Evolutionary conservation across 2,329 filamentous ascomycete genomes (phyloP).

Genomic region (Moelleriella libera): DNA sequence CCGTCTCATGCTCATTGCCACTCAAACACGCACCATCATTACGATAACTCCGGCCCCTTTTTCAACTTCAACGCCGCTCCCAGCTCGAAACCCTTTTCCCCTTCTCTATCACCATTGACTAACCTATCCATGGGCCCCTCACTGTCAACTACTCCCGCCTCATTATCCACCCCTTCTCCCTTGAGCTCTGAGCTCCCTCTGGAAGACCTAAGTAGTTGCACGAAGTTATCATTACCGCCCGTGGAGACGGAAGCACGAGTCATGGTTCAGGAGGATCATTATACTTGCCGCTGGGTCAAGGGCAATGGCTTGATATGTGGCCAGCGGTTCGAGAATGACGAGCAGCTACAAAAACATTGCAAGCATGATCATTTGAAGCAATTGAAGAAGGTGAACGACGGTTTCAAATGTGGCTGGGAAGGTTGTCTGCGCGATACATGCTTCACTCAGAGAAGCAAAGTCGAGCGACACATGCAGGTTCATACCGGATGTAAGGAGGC

Average conservation of each 20-base stretch:
- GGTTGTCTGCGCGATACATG: slow-evolving; percentile 37
- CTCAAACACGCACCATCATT: slow-evolving; percentile 1
- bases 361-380: slow-evolving; percentile 32
- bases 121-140: slow-evolving; percentile 10
- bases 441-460: slow-evolving; percentile 47
- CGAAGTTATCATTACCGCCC: neutral
- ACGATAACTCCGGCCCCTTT: slow-evolving; percentile 1
- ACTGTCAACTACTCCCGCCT: slow-evolving; percentile 8
- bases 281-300: slow-evolving; percentile 18
- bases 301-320: slow-evolving; percentile 15
- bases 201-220: neutral
- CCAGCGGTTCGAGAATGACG: slow-evolving; percentile 24
- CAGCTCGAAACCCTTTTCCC: slow-evolving; percentile 7
- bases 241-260: slow-evolving; percentile 5
- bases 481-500: slow-evolving; percentile 44
- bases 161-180: slow-evolving; percentile 8
- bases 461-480: slow-evolving; percentile 50
- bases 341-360: slow-evolving; percentile 41
- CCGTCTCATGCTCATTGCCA: neutral
- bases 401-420: slow-evolving; percentile 42
- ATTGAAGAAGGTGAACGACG: slow-evolving; percentile 26
- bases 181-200: slow-evolving; percentile 10
- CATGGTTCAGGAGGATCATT: slow-evolving; percentile 11
- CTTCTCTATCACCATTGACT: slow-evolving; percentile 10
- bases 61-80: slow-evolving; percentile 1